Evolutionary conservation across 2,329 filamentous ascomycete genomes (phyloP).

Genomic region (Penicillium capsulatum): DNA sequence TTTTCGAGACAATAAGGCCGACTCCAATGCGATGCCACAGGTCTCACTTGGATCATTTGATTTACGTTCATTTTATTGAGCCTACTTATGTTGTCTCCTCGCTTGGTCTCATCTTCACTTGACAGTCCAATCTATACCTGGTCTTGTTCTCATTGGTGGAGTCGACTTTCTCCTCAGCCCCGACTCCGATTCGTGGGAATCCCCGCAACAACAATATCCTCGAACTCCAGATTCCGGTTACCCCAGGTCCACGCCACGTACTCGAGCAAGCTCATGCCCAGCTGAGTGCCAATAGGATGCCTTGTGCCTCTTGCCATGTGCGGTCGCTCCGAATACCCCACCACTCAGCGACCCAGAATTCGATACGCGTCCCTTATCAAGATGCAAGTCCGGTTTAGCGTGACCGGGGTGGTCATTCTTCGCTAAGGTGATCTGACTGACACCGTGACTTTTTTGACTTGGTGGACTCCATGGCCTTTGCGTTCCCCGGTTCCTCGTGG

Average conservation of each 20-base stretch:
- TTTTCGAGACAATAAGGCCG: background rate
- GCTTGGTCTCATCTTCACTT: too few relatives aligned
- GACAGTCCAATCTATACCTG: background rate
- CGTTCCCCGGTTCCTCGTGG: background rate
- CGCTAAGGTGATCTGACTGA: slow-evolving; percentile 12
- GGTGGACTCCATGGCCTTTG: slow-evolving; percentile 3
- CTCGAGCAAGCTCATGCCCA: slow-evolving; percentile 7
- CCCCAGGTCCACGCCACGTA: slow-evolving; percentile 15
- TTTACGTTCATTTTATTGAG: background rate
- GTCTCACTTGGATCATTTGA: background rate
- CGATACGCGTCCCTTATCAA: slow-evolving; percentile 13
- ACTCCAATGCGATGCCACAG: background rate
- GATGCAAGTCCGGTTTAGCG: slow-evolving; percentile 19
- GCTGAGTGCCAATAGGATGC: slow-evolving; percentile 4
- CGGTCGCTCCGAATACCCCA: slow-evolving; percentile 22
- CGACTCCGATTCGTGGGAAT: slow-evolving; percentile 31
- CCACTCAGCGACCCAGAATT: slow-evolving; percentile 26
- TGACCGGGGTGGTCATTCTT: slow-evolving; percentile 11
- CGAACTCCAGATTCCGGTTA: slow-evolving; percentile 28
- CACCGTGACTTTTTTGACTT: slow-evolving; percentile 10
- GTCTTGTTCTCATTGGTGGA: slow-evolving; percentile 33
- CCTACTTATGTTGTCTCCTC: too few relatives aligned
- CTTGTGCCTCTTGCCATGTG: slow-evolving; percentile 5
- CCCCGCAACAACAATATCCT: slow-evolving; percentile 28
- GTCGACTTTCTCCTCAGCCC: slow-evolving; percentile 16